Base-by-base conservation (phyloP, 2,329 filamentous ascomycete species). In the Raffaelea deltoideospora region DNA sequence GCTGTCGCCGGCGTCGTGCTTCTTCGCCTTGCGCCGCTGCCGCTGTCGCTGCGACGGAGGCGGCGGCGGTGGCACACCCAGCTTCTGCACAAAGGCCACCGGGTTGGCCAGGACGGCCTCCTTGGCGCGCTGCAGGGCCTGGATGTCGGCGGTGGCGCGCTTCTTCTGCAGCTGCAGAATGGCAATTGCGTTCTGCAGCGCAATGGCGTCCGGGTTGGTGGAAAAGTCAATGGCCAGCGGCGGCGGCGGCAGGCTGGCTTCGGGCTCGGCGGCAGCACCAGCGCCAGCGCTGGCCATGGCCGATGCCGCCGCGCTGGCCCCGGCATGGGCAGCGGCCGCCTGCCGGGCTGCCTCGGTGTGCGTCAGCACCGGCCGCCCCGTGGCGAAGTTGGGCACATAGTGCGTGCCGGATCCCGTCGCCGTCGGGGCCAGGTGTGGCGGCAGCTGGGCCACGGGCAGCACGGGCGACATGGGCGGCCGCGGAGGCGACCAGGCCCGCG, bases 81-180 rank as follows among this genome's bases (percentile, higher is more conserved):
- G 59, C 41, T 86, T 82, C 26, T 64, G 64, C 28, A 76, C 61
- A 53, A 94, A 95, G 0, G 63, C 73, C 33, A 76, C 65, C 0
- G 87, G 85, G 43, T 88, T 67, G 8, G 65, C 64, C 1, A 84
- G 57, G 6, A 85, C 86, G 4, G 72, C 73, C 15, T 71, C 62
- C 55, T 86, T 88, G 48, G 83, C 70, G 39, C 65, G 63, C 46
- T 76, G 71, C 24, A 95, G 64, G 0, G 69, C 61, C 46, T 72
- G 69, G 35, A 95, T 76, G 57, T 95, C 87, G 33, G 72, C 69
- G 34, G 76, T 63, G 29, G 84, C 84, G 53, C 80, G 81, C 50
- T 78, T 75, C 44, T 77, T 77, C 61, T 96, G 88, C 45, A 93
- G 67, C 59, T 93, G 85, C 33, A 96, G 65, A 35, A 94, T 76